phyloP scores from a whole-genome alignment of 352 stramenopile genomes.

The Phytopythium boreale region DNA sequence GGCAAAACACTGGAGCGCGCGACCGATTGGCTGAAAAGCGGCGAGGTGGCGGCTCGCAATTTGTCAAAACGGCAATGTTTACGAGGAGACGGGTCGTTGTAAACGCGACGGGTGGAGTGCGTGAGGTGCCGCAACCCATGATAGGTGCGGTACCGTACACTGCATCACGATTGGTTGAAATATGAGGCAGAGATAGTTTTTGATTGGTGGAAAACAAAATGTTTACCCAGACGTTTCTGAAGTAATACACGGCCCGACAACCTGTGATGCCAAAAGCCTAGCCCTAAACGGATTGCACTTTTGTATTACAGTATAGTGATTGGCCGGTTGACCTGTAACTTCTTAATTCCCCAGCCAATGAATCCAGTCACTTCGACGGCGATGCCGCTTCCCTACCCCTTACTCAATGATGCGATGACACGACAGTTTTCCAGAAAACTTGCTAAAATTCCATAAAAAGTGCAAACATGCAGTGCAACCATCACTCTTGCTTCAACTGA shows the following conservation, averaged over 20 bases:
- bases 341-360: not conserved
- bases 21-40: not conserved
- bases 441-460: not conserved
- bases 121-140: not conserved
- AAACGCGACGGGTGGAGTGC: not conserved
- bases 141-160: not conserved
- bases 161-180: not conserved
- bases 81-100: not conserved
- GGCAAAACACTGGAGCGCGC: not conserved
- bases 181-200: too few species aligned
- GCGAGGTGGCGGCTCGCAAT: not conserved
- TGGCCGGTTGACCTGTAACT: not conserved
- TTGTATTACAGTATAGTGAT: not conserved
- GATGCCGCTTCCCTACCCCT: not conserved
- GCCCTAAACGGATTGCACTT: slow-evolving; percentile 65
- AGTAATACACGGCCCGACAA: not conserved
- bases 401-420: not conserved
- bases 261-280: not conserved
- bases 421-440: too few species aligned
- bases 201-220: not conserved
- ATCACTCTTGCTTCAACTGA: not conserved
- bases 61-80: slow-evolving; percentile 1
- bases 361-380: not conserved
- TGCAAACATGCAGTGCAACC: not conserved
- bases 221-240: not conserved